Conservation (phyloP, 345 rosid genomes). For the Bruguiera gymnorhiza region DNA sequence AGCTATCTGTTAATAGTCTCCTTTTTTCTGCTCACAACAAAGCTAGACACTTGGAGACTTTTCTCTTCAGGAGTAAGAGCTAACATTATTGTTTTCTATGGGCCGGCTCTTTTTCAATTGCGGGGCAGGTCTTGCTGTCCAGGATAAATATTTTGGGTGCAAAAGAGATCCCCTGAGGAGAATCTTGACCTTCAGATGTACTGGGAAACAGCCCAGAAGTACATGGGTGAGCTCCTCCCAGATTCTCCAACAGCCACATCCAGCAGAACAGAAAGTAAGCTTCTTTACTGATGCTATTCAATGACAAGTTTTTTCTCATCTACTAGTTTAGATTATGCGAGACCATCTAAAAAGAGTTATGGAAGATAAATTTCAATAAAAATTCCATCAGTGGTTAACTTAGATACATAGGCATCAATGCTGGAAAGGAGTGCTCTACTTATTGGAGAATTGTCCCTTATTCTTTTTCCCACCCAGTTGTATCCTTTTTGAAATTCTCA, state of each 20-base stretch:
- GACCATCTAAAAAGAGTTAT: no score
- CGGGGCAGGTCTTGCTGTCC: conserved; percentile 17
- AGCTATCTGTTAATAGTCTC: no score
- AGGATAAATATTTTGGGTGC: conserved; percentile 20
- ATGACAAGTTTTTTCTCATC: neutral
- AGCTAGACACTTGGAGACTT: no score
- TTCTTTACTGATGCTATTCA: neutral
- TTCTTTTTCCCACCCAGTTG: no score
- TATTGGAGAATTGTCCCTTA: no score
- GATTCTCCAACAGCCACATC: conserved; percentile 27
- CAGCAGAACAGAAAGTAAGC: conserved; percentile 22
- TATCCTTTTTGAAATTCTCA: no score
- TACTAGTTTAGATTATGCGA: neutral
- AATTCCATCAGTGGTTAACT: no score
- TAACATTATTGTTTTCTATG: no score
- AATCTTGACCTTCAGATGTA: conserved; percentile 24
- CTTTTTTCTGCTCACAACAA: no score
- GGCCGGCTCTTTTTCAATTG: neutral
- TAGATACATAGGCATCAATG: neutral
- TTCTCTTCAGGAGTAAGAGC: no score
- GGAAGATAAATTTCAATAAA: no score
- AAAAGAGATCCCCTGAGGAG: conserved; percentile 15
- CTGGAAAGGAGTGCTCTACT: neutral
- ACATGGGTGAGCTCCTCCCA: conserved; percentile 25
- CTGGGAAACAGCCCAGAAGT: conserved; percentile 20